A percentile compares a stretch with the other conserved stretches of the same genome.
Evolutionary conservation across 2,329 filamentous ascomycete genomes (phyloP).

Genomic region (Colletotrichum lupini): DNA sequence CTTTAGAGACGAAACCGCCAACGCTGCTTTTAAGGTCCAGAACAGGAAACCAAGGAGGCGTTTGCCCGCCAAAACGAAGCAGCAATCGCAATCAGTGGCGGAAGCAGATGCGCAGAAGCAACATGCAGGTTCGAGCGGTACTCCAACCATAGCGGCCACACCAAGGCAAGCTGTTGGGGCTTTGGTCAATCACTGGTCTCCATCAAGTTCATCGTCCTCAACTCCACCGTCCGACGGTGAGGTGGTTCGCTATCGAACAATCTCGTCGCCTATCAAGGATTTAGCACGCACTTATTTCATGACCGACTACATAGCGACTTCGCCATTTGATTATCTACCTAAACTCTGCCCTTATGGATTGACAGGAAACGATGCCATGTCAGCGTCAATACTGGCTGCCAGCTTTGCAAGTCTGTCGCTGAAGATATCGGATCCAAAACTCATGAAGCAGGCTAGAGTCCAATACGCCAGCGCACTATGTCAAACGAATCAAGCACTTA

Average conservation of each 20-base stretch:
- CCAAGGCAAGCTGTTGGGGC: background rate
- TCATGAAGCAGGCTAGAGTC: conserved; percentile 37
- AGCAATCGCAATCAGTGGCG: background rate
- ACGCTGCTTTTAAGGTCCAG: conserved; percentile 37
- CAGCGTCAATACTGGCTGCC: conserved; percentile 39
- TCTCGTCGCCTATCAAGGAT: conserved; percentile 20
- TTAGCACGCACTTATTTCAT: conserved; percentile 40
- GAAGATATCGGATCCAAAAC: conserved; percentile 20
- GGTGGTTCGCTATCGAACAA: conserved; percentile 21
- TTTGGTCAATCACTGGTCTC: background rate
- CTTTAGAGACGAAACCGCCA: conserved; percentile 41
- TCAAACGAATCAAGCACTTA: conserved; percentile 32
- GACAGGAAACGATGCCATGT: conserved; percentile 35
- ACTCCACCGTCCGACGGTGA: background rate
- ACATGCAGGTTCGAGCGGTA: background rate
- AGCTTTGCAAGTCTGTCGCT: conserved; percentile 40
- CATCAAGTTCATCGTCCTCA: conserved; percentile 2
- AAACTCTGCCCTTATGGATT: conserved; percentile 30
- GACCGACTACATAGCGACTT: conserved; percentile 40
- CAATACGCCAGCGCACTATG: conserved; percentile 38
- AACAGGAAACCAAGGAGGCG: conserved; percentile 22
- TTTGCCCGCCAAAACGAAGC: conserved; percentile 9
- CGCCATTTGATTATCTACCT: conserved; percentile 42
- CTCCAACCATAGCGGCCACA: background rate
- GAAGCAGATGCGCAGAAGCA: background rate